Evolutionary conservation across 495 filamentous ascomycete genomes (phyloP).

Genomic region (Aspergillus wentii): DNA sequence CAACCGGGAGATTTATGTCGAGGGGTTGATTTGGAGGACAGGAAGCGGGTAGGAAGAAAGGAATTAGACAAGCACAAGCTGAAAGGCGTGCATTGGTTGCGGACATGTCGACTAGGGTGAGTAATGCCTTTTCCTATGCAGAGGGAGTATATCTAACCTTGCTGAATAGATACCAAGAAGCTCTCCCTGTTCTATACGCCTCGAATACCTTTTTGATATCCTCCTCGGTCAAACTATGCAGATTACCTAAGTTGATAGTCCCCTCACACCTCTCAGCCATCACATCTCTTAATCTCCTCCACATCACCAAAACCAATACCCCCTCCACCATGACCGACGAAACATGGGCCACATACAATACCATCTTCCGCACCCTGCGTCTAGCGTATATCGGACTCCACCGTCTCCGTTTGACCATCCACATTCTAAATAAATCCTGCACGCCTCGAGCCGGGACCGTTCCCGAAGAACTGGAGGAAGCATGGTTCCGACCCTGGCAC

Average conservation of each 20-base stretch:
- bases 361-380: not conserved
- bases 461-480: not conserved
- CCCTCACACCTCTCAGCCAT: not conserved
- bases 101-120: not conserved
- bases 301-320: not conserved
- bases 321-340: not conserved
- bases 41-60: not conserved
- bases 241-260: not conserved
- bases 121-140: not conserved
- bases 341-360: not conserved
- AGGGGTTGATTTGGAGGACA: not conserved
- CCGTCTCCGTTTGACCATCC: not conserved
- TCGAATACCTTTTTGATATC: not conserved
- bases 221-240: not conserved
- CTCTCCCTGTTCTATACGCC: not conserved
- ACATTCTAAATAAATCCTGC: not conserved
- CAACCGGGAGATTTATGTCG: not conserved
- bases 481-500: not conserved
- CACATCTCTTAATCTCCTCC: not conserved
- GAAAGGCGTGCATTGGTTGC: not conserved
- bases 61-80: not conserved
- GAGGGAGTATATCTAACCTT: not conserved
- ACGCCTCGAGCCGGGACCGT: not conserved
- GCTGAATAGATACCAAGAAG: not conserved
- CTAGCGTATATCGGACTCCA: not conserved